Base-by-base conservation (phyloP, 495 filamentous ascomycete species). In the Pyronema omphalodes region DNA sequence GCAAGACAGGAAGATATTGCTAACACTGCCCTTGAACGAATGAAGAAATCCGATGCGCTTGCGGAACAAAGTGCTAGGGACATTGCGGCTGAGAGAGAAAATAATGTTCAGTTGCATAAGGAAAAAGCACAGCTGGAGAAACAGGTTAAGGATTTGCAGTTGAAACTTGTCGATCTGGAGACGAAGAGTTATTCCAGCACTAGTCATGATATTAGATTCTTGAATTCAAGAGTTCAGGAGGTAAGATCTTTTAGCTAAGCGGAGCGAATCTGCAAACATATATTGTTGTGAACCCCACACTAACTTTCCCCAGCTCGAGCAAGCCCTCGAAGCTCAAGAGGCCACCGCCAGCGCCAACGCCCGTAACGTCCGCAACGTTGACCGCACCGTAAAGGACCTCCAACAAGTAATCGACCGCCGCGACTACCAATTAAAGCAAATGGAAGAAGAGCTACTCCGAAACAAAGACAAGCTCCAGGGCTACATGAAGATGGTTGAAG, bases 1-100 rank as follows among this genome's bases (percentile, higher is more conserved):
- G 91, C 88, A 7, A 88, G 94, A 58, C 86, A 94, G 64, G 85
- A 95, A 68, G 91, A 98, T 65, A 81, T 96, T 29, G 88, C 87
- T 15, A 75, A 83, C 3, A 91, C 91, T 1, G 91, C 91, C 0
- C 82, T 96, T 44, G 89, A 87, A 63, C 96, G 96, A 72, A 98
- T 98, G 91, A 76, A 91, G n/a, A 81, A 89, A 9, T 88, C 93
- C 0, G 91, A 98, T 63, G 86, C 86, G 37, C 71, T 98, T 12
- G 79, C 79, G 1, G 77, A 78, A 14, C 93, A 98, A 69, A 82
- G 91, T 55, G 88, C 96, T 65, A 93, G 93, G 68, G 91, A 98
- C 62, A 84, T 96, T 44, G 81, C 81, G n/a, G 80, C 77, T 11
- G 91, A 95, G 66, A 77, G 91, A 14, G 93, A 98, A 60, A 73